Base-by-base conservation (phyloP, 345 rosid species). In the Populus nigra region DNA sequence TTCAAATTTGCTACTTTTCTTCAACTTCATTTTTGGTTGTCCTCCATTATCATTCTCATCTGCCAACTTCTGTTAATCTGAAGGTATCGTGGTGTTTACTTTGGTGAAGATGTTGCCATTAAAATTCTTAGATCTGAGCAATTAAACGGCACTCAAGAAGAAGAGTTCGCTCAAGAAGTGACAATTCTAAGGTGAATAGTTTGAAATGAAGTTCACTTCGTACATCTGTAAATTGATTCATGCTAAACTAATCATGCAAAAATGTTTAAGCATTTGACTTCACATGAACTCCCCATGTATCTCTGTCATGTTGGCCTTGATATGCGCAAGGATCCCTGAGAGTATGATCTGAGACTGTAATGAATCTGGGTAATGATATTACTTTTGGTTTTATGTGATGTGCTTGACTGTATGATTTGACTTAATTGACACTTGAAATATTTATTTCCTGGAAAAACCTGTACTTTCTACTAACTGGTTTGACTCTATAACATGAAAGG, bases 101-200 rank as follows among this genome's bases (percentile, higher is more conserved):
- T 83, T 78, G 92, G 91, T 78, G 89, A 89, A 85, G 93, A 90
- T 84, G 96, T 91, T 73, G 96, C 93, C 27, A 59, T 91, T 71
- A 91, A 91, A 82, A 73, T 89, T 70, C 88, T 91, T 73, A 86
- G 90, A 82, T 82, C 92, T 68, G 94, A 88, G 81, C 88, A 88
- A 73, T 75, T 91, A 76, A 89, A 78, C 74, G 86, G 76, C 82
- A 77, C 89, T 68, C 75, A 86, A 76, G 87, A 84, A 78, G 85
- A 84, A 12, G 92, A 90, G 78, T 90, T 91, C 84, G 81, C 88
- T 31, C 96, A 89, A 75, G 96, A 91, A 82, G 89, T 91, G 82
- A 86, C 89, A 70, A 90, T 91, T 74, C 83, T 91, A 63, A 87
- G 89, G 96, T 91, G 73, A 86, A 65, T 74, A 65, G 53, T 65